Conservation (phyloP, 768 basidiomycete species). For the Pleurotus sapidus region DNA sequence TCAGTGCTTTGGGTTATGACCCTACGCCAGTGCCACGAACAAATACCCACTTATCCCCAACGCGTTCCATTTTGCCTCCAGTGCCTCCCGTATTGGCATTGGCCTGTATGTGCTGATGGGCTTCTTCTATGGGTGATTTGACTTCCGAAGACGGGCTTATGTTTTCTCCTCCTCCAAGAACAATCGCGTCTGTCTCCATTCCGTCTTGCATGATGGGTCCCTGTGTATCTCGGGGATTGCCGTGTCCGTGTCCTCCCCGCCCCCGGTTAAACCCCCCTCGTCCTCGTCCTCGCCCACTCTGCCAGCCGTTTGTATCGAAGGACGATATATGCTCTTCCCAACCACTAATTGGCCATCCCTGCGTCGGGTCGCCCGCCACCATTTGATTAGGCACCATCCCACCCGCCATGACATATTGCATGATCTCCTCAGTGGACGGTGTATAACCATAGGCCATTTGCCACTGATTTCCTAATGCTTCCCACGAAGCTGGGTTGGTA, state of each 20-base stretch:
- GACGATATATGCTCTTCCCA: conserved; percentile 6
- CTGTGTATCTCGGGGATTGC: conserved; percentile 45
- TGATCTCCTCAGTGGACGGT: conserved; percentile 74
- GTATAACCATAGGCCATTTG: conserved; percentile 59
- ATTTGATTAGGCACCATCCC: conserved; percentile 14
- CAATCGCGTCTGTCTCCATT: conserved; percentile 53
- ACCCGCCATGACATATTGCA: conserved; percentile 63
- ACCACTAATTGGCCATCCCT: conserved; percentile 13
- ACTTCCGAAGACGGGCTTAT: conserved; percentile 11
- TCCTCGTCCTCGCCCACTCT: conserved; percentile 33
- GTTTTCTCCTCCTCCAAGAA: conserved; percentile 56
- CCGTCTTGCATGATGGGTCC: conserved; percentile 26
- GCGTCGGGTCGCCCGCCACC: conserved; percentile 13
- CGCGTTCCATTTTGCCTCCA: conserved; percentile 62
- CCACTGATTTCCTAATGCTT: conserved; percentile 79
- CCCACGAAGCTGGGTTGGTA: conserved; percentile 73
- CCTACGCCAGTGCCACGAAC: conserved; percentile 38
- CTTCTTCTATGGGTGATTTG: conserved; percentile 9
- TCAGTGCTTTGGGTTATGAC: conserved; percentile 6
- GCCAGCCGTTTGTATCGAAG: conserved; percentile 18
- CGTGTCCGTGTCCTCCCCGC: conserved; percentile 28
- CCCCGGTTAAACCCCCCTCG: conserved; percentile 32
- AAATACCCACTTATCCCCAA: conserved; percentile 75
- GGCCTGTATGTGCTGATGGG: conserved; percentile 9
- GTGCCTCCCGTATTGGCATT: conserved; percentile 17